Conservation (phyloP, 768 basidiomycete species). For the Tubosaeta sp. region DNA sequence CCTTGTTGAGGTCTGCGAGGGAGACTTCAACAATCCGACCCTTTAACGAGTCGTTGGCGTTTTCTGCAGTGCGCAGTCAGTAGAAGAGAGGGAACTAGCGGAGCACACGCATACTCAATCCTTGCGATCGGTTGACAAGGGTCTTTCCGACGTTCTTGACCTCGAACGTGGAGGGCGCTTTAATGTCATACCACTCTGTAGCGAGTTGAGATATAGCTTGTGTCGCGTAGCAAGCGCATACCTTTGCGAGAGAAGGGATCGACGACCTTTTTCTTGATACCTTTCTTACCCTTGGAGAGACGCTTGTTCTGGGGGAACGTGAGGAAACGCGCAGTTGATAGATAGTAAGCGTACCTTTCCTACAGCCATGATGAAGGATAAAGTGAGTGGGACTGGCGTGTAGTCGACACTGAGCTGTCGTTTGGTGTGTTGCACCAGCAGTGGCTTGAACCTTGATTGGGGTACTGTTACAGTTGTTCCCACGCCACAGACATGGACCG, state of each 20-base stretch:
- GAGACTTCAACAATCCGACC: constrained; percentile 96
- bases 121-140: constrained; percentile 95
- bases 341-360: constrained; percentile 60
- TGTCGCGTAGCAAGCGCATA: constrained; percentile 29
- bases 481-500: constrained; percentile 49
- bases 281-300: constrained; percentile 97
- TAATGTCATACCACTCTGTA: constrained; percentile 99
- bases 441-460: constrained; percentile 63
- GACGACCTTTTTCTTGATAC: constrained; percentile 99
- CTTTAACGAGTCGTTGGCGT: constrained; percentile 97
- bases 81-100: background rate
- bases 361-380: constrained; percentile 69
- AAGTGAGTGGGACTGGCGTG: constrained; percentile 45
- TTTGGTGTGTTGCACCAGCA: constrained; percentile 10
- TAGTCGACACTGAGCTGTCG: constrained; percentile 12
- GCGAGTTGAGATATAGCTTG: background rate
- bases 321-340: background rate
- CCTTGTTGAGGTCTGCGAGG: constrained; percentile 96
- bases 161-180: constrained; percentile 97
- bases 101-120: constrained; percentile 73
- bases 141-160: constrained; percentile 97
- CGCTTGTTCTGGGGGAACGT: constrained; percentile 77
- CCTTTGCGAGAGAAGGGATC: constrained; percentile 99
- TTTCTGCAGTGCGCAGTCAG: constrained; percentile 54
- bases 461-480: constrained; percentile 37